Evolutionary conservation across 345 rosid species (phyloP), one percentile per base, ranked within the genome.

Genomic region (Sonneratia alba): DNA sequence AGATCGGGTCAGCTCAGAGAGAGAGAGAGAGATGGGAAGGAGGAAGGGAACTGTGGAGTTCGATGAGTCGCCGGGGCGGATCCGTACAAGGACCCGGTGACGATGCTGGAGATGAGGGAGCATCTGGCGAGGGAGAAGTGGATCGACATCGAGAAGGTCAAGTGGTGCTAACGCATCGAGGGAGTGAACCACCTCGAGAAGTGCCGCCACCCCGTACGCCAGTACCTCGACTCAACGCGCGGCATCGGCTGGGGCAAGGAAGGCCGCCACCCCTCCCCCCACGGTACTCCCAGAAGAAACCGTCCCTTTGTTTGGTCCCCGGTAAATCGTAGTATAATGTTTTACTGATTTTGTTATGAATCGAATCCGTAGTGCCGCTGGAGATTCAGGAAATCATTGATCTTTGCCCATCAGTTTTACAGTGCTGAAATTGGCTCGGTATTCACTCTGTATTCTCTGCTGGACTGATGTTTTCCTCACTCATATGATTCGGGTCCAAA

Each of bases 161-260:
- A 68, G 69, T 96, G 99, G 99, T 96, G 99, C 81, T 96, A 96
- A 76, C 96, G 99, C 75, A 77, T 96, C 80, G 99, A 96, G 81
- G 99, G 99, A 9, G 80, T 96, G 70, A 96, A 92, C 79, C 99
- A 92, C 74, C 96, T 85, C 73, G 97, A 96, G 87, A 96, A 92
- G 68, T 96, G 98, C 77, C 99, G 97, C 76, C 91, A 90, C 77
- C 96, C 91, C 70, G 98, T 96, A 61, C 83, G 80, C 22, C 91
- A 89, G 86, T 96, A 92, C 78, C 96, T 96, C 68, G 98, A 96
- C 5, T 77, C 98, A 68, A 96, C 99, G 64, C 99, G 99, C 14
- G 98, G 98, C 77, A 80, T 96, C 80, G 99, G 99, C 63, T 96
- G 99, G 99, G 94, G 96, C 81, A 96, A 96, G 76, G 99, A 96